Evolutionary conservation across 2,329 filamentous ascomycete genomes (phyloP).

Genomic region (Didymella sp.): DNA sequence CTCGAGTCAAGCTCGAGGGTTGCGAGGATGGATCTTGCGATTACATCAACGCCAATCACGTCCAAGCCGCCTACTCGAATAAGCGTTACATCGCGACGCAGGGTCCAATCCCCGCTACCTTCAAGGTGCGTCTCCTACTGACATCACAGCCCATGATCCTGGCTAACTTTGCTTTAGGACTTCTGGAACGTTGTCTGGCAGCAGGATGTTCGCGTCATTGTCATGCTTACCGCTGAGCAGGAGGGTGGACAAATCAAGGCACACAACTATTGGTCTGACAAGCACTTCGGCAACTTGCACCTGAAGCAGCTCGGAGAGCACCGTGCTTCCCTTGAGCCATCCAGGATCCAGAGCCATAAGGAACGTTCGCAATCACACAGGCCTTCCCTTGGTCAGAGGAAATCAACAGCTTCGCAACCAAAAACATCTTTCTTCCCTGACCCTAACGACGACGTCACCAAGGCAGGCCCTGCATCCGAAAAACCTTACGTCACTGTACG

Average conservation of each 20-base stretch:
- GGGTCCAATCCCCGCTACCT: slow-evolving; percentile 89
- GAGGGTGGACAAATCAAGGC: slow-evolving; percentile 95
- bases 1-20: slow-evolving; percentile 79
- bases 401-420: slow-evolving; percentile 43
- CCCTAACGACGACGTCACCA: slow-evolving; percentile 30
- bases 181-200: slow-evolving; percentile 99
- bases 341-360: slow-evolving; percentile 57
- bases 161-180: slow-evolving; percentile 64
- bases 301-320: slow-evolving; percentile 82
- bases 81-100: slow-evolving; percentile 97
- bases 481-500: slow-evolving; percentile 80
- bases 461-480: slow-evolving; percentile 57
- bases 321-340: slow-evolving; percentile 75
- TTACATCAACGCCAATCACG: slow-evolving; percentile 92
- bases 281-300: slow-evolving; percentile 77
- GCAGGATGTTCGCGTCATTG: slow-evolving; percentile 90
- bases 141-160: neutral
- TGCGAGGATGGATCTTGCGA: slow-evolving; percentile 76
- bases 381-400: slow-evolving; percentile 45
- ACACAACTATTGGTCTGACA: slow-evolving; percentile 87
- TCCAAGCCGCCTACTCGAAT: slow-evolving; percentile 80
- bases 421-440: slow-evolving; percentile 20
- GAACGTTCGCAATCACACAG: slow-evolving; percentile 37
- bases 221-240: slow-evolving; percentile 94
- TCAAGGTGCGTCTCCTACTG: slow-evolving; percentile 68